Evolutionary conservation across 2,329 filamentous ascomycete genomes (phyloP).

Genomic region (Cordyceps cateniannulata): DNA sequence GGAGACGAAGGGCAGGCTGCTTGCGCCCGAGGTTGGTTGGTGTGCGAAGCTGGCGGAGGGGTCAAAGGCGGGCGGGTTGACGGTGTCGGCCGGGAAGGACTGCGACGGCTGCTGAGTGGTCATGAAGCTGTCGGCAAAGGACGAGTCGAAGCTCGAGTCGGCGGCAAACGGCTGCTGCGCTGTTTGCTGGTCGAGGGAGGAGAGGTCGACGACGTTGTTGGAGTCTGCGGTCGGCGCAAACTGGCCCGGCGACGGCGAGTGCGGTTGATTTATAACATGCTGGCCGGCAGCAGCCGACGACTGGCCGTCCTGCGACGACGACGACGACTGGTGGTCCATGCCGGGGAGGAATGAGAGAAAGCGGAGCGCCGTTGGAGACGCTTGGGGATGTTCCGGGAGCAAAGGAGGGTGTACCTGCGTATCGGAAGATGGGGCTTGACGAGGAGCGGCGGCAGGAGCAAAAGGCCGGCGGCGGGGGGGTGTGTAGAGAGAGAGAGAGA

Average conservation of each 20-base stretch:
- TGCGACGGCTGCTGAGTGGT: conserved; percentile 30
- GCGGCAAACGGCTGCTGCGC: conserved; percentile 36
- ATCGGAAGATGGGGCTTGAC: conserved; percentile 4
- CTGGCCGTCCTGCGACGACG: conserved; percentile 35
- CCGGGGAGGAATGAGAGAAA: neutral
- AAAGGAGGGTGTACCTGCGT: conserved; percentile 6
- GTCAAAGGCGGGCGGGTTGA: conserved; percentile 28
- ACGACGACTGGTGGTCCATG: conserved; percentile 9
- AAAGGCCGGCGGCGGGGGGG: neutral
- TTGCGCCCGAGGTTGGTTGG: conserved; percentile 32
- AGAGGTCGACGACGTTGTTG: conserved; percentile 46
- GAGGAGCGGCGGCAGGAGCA: neutral
- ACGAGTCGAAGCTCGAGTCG: conserved; percentile 40
- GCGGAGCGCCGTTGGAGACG: conserved; percentile 10
- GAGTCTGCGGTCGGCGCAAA: conserved; percentile 41
- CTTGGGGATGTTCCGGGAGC: conserved; percentile 6
- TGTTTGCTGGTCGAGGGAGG: conserved; percentile 44
- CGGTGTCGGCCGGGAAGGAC: conserved; percentile 24
- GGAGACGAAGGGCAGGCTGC: conserved; percentile 26
- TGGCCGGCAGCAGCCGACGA: conserved; percentile 52
- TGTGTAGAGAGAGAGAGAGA: neutral
- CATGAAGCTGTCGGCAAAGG: conserved; percentile 39
- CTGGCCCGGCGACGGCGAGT: conserved; percentile 56
- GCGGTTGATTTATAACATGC: conserved; percentile 62
- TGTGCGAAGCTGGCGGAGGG: conserved; percentile 39